Conservation (phyloP, 495 filamentous ascomycete genomes). For the Cryomyces minteri region DNA sequence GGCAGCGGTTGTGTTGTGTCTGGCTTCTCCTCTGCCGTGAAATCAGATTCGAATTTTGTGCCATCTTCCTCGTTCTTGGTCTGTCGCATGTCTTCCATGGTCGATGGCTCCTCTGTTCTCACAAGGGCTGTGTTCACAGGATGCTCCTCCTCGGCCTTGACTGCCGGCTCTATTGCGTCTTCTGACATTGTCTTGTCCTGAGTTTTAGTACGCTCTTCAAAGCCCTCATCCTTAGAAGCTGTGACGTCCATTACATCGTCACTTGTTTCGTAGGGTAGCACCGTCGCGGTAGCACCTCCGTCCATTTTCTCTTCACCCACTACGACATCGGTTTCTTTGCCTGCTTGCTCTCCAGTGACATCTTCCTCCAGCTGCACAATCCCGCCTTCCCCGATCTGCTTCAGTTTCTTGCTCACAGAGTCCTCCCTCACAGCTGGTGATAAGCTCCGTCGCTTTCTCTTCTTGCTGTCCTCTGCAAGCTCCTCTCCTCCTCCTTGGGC, state of each 20-base stretch:
- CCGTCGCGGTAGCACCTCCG: background rate
- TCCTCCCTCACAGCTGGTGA: constrained; percentile 10
- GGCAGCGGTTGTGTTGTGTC: background rate
- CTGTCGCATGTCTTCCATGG: background rate
- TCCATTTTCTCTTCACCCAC: background rate
- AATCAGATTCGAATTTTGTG: background rate
- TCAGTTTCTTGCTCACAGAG: constrained; percentile 16
- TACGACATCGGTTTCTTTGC: background rate
- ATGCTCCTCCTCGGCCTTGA: background rate
- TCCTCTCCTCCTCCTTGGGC: background rate
- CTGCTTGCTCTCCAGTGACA: constrained; percentile 4
- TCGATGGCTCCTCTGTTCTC: background rate
- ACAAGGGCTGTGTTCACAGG: background rate
- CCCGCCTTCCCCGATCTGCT: constrained; percentile 1
- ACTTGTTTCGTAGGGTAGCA: constrained; percentile 3
- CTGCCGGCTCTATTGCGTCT: background rate
- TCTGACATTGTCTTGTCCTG: background rate
- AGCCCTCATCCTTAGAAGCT: background rate
- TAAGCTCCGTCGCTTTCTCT: constrained; percentile 20
- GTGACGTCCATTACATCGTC: constrained; percentile 5
- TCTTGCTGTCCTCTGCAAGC: constrained; percentile 15
- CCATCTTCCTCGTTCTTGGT: background rate
- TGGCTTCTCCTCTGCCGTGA: background rate
- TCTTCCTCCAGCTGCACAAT: constrained; percentile 4
- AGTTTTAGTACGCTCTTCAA: no score